phyloP scores from a whole-genome alignment of 1,139 yeast species.

The Hansenula sp. region DNA sequence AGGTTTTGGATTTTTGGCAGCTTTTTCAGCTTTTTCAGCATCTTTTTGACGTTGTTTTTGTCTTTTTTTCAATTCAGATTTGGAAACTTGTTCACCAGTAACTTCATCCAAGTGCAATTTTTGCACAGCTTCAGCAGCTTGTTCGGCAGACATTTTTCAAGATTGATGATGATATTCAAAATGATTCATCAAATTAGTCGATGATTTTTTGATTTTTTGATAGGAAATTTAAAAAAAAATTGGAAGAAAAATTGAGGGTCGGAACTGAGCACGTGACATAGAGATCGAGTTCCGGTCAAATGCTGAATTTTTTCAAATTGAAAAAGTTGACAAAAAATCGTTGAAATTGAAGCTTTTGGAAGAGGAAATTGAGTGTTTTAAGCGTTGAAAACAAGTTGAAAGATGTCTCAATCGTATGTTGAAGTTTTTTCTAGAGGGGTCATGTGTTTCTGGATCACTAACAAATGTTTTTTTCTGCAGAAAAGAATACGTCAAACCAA shows the following conservation, averaged over 20 bases:
- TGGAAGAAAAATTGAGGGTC: too few relatives aligned
- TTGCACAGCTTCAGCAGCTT: slow-evolving; percentile 75
- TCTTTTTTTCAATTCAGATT: slow-evolving; percentile 94
- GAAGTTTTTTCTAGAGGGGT: background rate
- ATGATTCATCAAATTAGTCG: too few relatives aligned
- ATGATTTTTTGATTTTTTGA: background rate
- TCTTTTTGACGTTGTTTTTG: slow-evolving; percentile 85
- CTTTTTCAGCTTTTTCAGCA: slow-evolving; percentile 89
- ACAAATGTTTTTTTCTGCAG: background rate
- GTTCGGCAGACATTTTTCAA: slow-evolving; percentile 33
- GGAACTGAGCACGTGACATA: background rate
- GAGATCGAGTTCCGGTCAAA: background rate
- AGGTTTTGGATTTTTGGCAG: slow-evolving; percentile 38
- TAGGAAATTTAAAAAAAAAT: too few relatives aligned
- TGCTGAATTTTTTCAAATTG: background rate
- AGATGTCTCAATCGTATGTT: slow-evolving; percentile 1
- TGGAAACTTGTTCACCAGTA: slow-evolving; percentile 96
- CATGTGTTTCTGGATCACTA: background rate
- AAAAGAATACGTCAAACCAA: slow-evolving; percentile 3
- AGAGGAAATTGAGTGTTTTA: background rate
- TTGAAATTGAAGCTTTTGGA: too few relatives aligned
- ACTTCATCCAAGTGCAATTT: slow-evolving; percentile 85
- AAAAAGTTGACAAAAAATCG: too few relatives aligned
- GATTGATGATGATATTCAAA: background rate
- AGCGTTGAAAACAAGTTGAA: background rate